Base-by-base conservation (phyloP, 805 yeast genomes). In the Ogataea sp. region DNA sequence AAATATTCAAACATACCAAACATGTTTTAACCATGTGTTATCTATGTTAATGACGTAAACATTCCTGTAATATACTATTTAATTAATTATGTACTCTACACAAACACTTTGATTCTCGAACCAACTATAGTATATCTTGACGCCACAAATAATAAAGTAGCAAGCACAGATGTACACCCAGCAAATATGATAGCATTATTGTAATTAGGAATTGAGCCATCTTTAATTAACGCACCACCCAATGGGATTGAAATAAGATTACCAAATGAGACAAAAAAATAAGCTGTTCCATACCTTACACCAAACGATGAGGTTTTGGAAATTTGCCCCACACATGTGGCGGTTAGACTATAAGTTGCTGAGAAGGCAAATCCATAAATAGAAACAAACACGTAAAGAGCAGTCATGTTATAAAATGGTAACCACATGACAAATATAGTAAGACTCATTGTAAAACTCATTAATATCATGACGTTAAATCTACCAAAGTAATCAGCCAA, bases 281-380 rank as follows among this genome's bases (percentile, higher is more conserved):
- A 80, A 43, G 78, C 70, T 14, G 85, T 68, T 0, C 88, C 88
- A 46, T 76, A 83, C 17, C 82, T 59, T 44, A 74, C 77, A 16
- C 89, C 89, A 53, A 80, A 82, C 40, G 78, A 73, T 41, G 68
- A 64, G 0, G 77, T 75, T 10, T 68, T 69, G 10, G 80, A 71
- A 17, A 80, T 71, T 38, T 71, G 70, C 1, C 80, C 72, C 30
- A 80, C 66, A 38, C 85, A 77, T 3, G 77, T 82, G 0, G 87
- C 84, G 0, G 79, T 69, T 38, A 81, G 55, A 1, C 84, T 70
- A 35, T 82, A 65, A 6, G 79, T 72, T 18, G 83, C 68, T 7
- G 84, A 71, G 32, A 73, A 66, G 43, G 72, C 70, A 46, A 78
- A 73, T 0, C 86, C 86, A 48, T 52, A 53, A 21, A 52, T 20